Evolutionary conservation across 2,329 filamentous ascomycete species (phyloP).

Genomic region (Allantophomopsis cytisporea): DNA sequence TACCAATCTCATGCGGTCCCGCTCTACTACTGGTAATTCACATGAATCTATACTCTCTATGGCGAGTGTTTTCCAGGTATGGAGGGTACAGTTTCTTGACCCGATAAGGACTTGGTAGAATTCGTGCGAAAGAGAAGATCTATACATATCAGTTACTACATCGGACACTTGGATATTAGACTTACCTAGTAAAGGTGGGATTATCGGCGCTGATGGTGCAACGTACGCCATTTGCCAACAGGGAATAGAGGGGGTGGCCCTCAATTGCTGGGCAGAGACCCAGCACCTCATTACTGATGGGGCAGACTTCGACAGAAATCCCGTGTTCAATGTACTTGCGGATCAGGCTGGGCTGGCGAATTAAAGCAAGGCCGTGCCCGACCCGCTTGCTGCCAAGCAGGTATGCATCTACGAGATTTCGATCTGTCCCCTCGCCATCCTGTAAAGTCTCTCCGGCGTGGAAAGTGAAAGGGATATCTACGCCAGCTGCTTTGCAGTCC

Average conservation of each 20-base stretch:
- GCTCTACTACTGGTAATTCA: no score
- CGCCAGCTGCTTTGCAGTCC: slow-evolving; percentile 28
- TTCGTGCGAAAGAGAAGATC: slow-evolving; percentile 54
- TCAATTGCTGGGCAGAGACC: slow-evolving; percentile 52
- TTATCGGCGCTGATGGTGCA: slow-evolving; percentile 68
- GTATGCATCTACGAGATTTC: slow-evolving; percentile 56
- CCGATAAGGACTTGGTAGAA: slow-evolving; percentile 68
- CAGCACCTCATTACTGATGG: slow-evolving; percentile 65
- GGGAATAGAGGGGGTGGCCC: slow-evolving; percentile 53
- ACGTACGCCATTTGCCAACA: slow-evolving; percentile 57
- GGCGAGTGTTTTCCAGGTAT: slow-evolving; percentile 57
- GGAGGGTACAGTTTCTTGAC: slow-evolving; percentile 49
- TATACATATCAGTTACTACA: slow-evolving; percentile 17
- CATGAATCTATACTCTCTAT: slow-evolving; percentile 37
- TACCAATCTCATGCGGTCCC: no score
- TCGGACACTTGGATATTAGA: slow-evolving; percentile 5
- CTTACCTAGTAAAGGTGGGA: slow-evolving; percentile 54
- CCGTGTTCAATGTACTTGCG: slow-evolving; percentile 44
- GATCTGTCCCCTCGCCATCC: slow-evolving; percentile 47
- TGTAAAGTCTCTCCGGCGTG: slow-evolving; percentile 67
- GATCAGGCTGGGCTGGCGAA: slow-evolving; percentile 52
- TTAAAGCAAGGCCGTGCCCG: slow-evolving; percentile 59
- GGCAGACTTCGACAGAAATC: slow-evolving; percentile 61
- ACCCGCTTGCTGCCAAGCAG: slow-evolving; percentile 54
- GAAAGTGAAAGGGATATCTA: slow-evolving; percentile 60